Base-by-base conservation (phyloP, 208 protist species). In the Kentomonas sorsogonicus region DNA sequence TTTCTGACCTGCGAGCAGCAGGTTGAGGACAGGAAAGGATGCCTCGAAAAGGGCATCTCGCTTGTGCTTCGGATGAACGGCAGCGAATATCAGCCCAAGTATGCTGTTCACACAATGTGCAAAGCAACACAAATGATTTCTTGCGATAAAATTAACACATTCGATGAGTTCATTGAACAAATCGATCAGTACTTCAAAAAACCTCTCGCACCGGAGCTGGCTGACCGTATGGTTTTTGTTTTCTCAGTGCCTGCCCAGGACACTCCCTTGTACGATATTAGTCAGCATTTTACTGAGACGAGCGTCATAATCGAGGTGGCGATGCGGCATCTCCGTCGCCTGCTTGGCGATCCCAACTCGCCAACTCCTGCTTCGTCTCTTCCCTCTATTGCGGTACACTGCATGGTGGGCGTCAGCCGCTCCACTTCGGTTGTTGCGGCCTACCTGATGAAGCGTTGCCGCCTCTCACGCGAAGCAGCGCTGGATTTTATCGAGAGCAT, bases 391-490 rank as follows among this genome's bases (percentile, higher is more conserved):
- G 67, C 65, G 20, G 85, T 89, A 10, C 79, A 94, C 60, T 97
- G 91, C 68, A 74, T 92, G 71, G 79, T 89, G 23, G 91, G 91
- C 18, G 88, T 95, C 25, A 91, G 81, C 59, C 62, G 91, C 27
- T 93, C 84, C 9, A 84, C 79, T 10, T 63, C 86, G n/a, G 60
- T 93, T 39, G 84, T 93, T 2, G 58, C 67, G 11, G 91, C 91
- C 2, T 96, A 94, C 61, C 40, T 95, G 5, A 94, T 97, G 77
- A 89, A 88, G 52, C 74, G 70, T 18, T 71, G 59, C 10, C 39
- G 48, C 0, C 67, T 82, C 15, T 73, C 72, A 4, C 66, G 60
- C 7, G 71, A 86, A 57, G 79, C 82, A 1, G 72, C 86, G 0
- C 58, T 94, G 2, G 45, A 57, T 10, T 74, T 89, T 40, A 58